A percentile compares a stretch with the other conserved stretches of the same genome.
phyloP scores from a whole-genome alignment of 495 filamentous ascomycete genomes.

The Aspergillus incahuasiensis region DNA sequence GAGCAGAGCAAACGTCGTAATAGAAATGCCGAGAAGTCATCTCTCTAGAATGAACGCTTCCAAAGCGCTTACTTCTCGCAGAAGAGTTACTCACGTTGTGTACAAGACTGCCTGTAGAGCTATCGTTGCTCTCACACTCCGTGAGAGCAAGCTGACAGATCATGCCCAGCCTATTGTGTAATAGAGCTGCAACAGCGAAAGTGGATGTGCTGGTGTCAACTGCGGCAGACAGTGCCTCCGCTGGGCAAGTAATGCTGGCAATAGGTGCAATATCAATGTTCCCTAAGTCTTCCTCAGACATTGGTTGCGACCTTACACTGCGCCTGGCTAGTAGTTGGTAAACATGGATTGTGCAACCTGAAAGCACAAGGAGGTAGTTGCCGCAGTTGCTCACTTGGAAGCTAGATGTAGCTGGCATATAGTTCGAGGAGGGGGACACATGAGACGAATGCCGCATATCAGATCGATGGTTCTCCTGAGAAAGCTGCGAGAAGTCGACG shows the following conservation, averaged over 20 bases:
- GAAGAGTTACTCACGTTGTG: background rate
- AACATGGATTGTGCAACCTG: slow-evolving; percentile 56
- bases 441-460: background rate
- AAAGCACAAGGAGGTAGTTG: slow-evolving; percentile 53
- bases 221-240: slow-evolving; percentile 54
- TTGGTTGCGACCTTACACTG: slow-evolving; percentile 11
- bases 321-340: slow-evolving; percentile 46
- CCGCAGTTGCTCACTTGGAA: slow-evolving; percentile 59
- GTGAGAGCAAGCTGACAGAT: slow-evolving; percentile 51
- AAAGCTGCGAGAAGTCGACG: slow-evolving; percentile 33
- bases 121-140: background rate
- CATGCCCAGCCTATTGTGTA: slow-evolving; percentile 59
- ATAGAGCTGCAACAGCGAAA: slow-evolving; percentile 57
- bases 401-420: slow-evolving; percentile 16
- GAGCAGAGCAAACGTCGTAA: slow-evolving; percentile 57
- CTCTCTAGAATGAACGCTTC: slow-evolving; percentile 22
- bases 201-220: slow-evolving; percentile 58
- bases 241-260: slow-evolving; percentile 55
- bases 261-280: slow-evolving; percentile 38
- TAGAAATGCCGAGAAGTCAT: slow-evolving; percentile 36
- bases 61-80: background rate
- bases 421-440: slow-evolving; percentile 14
- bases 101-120: background rate
- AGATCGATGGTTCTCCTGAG: background rate
- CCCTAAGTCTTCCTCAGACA: slow-evolving; percentile 9